Evolutionary conservation across 768 basidiomycete species (phyloP).

Genomic region (Mycena alexandri): DNA sequence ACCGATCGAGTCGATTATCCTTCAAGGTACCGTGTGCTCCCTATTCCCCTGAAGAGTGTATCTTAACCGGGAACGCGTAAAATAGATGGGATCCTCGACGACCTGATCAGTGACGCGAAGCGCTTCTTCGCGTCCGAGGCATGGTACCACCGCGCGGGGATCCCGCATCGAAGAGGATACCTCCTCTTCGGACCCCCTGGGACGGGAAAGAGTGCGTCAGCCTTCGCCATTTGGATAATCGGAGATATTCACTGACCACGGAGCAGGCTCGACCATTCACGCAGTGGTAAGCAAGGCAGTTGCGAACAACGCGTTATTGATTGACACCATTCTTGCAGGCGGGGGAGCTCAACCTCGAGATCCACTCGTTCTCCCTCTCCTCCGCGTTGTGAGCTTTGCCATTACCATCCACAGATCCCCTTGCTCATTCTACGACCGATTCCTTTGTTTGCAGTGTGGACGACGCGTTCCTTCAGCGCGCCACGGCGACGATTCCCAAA

Average conservation of each 20-base stretch:
- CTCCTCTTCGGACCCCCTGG: conserved; percentile 71
- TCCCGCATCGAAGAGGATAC: conserved; percentile 70
- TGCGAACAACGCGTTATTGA: conserved; percentile 46
- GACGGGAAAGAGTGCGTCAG: conserved; percentile 66
- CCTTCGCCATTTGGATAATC: not conserved
- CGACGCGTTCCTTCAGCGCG: conserved; percentile 45
- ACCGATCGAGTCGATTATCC: conserved; percentile 49
- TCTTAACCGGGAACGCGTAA: conserved; percentile 43
- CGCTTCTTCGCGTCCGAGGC: conserved; percentile 68
- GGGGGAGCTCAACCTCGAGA: conserved; percentile 83
- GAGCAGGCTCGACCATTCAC: conserved; percentile 24
- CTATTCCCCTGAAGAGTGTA: not conserved
- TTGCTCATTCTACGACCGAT: no score
- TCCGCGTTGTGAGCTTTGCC: conserved; percentile 55
- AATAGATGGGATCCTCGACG: conserved; percentile 59
- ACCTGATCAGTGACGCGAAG: conserved; percentile 62
- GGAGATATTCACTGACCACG: not conserved
- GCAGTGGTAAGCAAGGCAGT: conserved; percentile 49
- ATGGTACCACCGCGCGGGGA: conserved; percentile 72
- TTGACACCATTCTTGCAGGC: conserved; percentile 53
- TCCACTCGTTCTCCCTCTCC: conserved; percentile 73
- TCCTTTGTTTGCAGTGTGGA: conserved; percentile 38
- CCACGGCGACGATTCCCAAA: conserved; percentile 45
- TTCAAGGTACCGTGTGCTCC: conserved; percentile 21
- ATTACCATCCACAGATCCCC: no score